Evolutionary conservation across 202 grass and related monocot species (phyloP).

Genomic region (Carex arenaria): DNA sequence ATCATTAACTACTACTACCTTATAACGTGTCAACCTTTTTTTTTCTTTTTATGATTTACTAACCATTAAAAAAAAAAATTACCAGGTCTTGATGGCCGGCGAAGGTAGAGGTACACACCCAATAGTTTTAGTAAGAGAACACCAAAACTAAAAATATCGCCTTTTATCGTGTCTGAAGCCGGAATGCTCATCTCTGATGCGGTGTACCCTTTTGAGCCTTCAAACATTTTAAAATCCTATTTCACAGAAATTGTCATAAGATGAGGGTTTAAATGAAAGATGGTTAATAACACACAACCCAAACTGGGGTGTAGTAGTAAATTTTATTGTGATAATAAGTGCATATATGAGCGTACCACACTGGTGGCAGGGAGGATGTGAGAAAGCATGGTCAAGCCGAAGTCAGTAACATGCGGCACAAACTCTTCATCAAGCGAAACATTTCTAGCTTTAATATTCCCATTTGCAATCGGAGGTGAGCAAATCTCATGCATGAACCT

Average conservation of each 20-base stretch:
- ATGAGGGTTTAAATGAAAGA: neutral
- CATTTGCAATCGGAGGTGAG: conserved; percentile 76
- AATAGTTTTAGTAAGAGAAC: conserved; percentile 82
- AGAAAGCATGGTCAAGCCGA: conserved; percentile 61
- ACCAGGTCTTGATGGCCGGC: too few species aligned
- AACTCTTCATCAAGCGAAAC: conserved; percentile 84
- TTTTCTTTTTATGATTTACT: too few species aligned
- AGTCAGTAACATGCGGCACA: conserved; percentile 76
- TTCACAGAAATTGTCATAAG: neutral
- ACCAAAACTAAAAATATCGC: conserved; percentile 90
- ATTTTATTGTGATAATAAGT: neutral
- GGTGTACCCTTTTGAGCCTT: conserved; percentile 62
- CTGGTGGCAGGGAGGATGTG: conserved; percentile 49
- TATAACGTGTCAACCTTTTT: too few species aligned
- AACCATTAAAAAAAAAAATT: too few species aligned
- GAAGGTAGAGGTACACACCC: too few species aligned
- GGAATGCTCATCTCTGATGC: conserved; percentile 56
- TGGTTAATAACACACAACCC: neutral
- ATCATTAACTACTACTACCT: too few species aligned
- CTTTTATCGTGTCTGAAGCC: conserved; percentile 52
- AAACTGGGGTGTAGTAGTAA: neutral
- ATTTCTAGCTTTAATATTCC: conserved; percentile 88
- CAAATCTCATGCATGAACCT: conserved; percentile 80
- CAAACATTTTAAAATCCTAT: conserved; percentile 53
- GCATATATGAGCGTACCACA: conserved; percentile 38